Evolutionary conservation across 306 rosid genomes (phyloP).

Genomic region (Vigna mungo): DNA sequence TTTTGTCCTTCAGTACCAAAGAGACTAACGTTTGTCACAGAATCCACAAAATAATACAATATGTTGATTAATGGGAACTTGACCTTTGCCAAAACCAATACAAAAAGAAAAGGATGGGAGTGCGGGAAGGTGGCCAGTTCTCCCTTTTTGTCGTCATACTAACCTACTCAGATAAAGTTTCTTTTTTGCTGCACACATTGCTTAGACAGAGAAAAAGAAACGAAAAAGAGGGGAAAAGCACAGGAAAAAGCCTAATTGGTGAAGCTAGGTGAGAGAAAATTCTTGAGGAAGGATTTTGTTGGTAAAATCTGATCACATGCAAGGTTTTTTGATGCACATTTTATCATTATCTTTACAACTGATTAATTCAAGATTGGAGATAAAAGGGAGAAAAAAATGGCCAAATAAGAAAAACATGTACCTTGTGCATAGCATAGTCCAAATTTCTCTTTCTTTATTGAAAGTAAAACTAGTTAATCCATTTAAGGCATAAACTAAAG

Average conservation of each 20-base stretch:
- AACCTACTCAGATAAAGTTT: slow-evolving; percentile 52
- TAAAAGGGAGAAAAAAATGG: background rate
- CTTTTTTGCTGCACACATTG: slow-evolving; percentile 49
- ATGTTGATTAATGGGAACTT: slow-evolving; percentile 38
- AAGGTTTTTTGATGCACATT: background rate
- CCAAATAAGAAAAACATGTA: background rate
- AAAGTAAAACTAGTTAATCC: background rate
- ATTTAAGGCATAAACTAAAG: background rate
- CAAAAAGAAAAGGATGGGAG: slow-evolving; percentile 60
- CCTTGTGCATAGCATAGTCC: background rate
- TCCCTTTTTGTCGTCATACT: slow-evolving; percentile 66
- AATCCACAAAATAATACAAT: slow-evolving; percentile 56
- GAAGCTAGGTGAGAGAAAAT: slow-evolving; percentile 6
- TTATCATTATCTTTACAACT: background rate
- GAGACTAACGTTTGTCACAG: slow-evolving; percentile 80
- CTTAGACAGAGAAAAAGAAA: slow-evolving; percentile 34
- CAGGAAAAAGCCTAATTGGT: slow-evolving; percentile 16
- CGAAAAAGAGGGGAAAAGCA: slow-evolving; percentile 20
- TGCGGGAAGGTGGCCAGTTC: slow-evolving; percentile 55
- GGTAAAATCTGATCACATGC: slow-evolving; percentile 11
- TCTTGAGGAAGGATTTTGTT: background rate
- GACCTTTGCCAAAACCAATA: slow-evolving; percentile 62
- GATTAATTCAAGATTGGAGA: background rate
- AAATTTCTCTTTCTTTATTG: background rate
- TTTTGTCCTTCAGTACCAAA: slow-evolving; percentile 70